Percentiles rank a stretch among this genome's conserved stretches.
Conservation (phyloP, 306 rosid species). For the Crotalaria pallida region DNA sequence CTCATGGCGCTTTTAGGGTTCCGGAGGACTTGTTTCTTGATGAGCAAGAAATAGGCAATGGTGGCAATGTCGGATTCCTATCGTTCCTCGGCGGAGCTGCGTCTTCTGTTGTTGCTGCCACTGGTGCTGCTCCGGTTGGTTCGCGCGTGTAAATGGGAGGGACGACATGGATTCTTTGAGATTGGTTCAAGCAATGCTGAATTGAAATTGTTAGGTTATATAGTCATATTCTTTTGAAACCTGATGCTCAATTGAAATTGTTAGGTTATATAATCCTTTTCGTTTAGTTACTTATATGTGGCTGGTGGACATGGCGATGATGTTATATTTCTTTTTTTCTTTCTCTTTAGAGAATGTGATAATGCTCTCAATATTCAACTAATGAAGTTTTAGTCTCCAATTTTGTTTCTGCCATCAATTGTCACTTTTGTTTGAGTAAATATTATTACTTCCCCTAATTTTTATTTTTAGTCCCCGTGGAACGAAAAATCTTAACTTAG, state of each 20-base stretch:
- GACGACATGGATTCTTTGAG: too few relatives aligned
- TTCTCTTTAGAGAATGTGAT: background rate
- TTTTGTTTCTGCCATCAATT: background rate
- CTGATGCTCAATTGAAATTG: background rate
- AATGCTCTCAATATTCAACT: background rate
- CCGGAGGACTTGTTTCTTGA: constrained; percentile 75
- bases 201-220: background rate
- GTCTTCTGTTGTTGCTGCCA: constrained; percentile 35
- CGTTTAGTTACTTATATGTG: background rate
- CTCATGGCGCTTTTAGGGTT: constrained; percentile 63
- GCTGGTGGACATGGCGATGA: background rate
- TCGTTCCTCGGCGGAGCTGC: constrained; percentile 69
- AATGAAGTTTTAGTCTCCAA: background rate
- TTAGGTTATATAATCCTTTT: background rate
- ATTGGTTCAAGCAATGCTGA: background rate
- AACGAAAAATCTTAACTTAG: too few relatives aligned
- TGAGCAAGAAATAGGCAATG: constrained; percentile 69
- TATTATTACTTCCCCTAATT: too few relatives aligned
- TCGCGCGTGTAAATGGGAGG: constrained; percentile 38
- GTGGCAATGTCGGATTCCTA: constrained; percentile 43
- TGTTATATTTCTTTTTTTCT: background rate
- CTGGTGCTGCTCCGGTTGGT: constrained; percentile 46
- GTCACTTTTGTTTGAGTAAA: too few relatives aligned
- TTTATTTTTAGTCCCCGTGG: too few relatives aligned
- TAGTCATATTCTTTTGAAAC: background rate